Evolutionary conservation across 768 basidiomycete genomes (phyloP).

Genomic region (Trametes cubensis): DNA sequence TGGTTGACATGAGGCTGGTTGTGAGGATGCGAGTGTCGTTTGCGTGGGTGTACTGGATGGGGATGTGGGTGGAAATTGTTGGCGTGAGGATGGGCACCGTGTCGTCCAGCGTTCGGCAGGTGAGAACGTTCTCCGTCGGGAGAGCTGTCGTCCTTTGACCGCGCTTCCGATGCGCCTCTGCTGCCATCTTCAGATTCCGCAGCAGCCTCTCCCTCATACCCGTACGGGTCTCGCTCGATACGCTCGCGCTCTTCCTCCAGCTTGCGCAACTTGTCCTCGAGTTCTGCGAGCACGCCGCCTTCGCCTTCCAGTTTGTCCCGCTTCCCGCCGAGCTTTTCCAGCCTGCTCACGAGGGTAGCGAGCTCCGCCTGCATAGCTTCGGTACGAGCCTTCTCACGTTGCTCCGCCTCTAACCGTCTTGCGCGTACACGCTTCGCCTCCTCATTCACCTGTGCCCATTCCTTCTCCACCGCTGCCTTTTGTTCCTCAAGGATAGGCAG

Average conservation of each 20-base stretch:
- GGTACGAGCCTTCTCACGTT: slow-evolving; percentile 52
- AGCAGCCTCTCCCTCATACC: slow-evolving; percentile 28
- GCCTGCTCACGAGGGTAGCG: slow-evolving; percentile 52
- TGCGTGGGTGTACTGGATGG: slow-evolving; percentile 25
- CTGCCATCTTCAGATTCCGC: slow-evolving; percentile 18
- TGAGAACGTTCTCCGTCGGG: slow-evolving; percentile 10
- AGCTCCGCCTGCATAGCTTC: slow-evolving; percentile 65
- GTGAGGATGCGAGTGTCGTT: slow-evolving; percentile 31
- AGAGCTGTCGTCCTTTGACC: slow-evolving; percentile 14
- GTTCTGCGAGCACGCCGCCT: slow-evolving; percentile 53
- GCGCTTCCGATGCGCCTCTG: not conserved
- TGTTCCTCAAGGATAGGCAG: slow-evolving; percentile 45
- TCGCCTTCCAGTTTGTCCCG: slow-evolving; percentile 65
- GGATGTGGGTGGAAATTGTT: slow-evolving; percentile 22
- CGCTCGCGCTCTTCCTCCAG: slow-evolving; percentile 63
- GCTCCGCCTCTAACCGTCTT: slow-evolving; percentile 52
- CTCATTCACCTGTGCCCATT: slow-evolving; percentile 43
- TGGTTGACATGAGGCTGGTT: slow-evolving; percentile 17
- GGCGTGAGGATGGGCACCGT: not conserved
- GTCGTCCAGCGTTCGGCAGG: not conserved
- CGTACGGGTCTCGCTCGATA: slow-evolving; percentile 37
- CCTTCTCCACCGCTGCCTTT: slow-evolving; percentile 47
- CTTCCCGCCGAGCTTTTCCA: slow-evolving; percentile 69
- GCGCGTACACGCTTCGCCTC: slow-evolving; percentile 50
- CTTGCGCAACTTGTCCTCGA: slow-evolving; percentile 66